Percentiles rank a stretch among this genome's conserved stretches.
These are phyloP conservation scores for Phaeotremella fagi DNA, from an alignment of 768 basidiomycete genomes.

Conservation along the genomic window DNA sequence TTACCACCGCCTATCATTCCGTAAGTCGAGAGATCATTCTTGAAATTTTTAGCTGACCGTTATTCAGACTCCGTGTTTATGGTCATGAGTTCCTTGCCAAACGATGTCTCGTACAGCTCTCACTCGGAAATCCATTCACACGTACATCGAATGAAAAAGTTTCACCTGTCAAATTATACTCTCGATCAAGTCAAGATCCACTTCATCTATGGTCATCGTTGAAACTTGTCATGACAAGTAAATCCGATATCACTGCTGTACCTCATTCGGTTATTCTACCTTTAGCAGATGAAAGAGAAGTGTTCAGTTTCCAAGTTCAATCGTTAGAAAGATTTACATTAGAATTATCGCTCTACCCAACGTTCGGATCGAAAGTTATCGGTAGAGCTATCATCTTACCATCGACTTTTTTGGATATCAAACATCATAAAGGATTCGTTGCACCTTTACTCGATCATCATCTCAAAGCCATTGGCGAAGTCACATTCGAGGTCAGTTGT, in stretches of 20 bases:
- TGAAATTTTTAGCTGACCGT: conserved; percentile 5
- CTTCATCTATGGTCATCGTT: conserved; percentile 61
- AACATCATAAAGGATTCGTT: conserved; percentile 48
- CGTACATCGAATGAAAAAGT: conserved; percentile 41
- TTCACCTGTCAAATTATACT: conserved; percentile 55
- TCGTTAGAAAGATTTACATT: conserved; percentile 67
- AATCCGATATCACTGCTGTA: conserved; percentile 73
- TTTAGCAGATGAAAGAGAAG: conserved; percentile 61
- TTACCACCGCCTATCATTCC: conserved; percentile 98
- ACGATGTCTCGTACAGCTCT: conserved; percentile 76
- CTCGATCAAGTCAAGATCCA: conserved; percentile 44
- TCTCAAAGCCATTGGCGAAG: conserved; percentile 89
- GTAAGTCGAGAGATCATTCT: conserved; percentile 51
- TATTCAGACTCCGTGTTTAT: conserved; percentile 68
- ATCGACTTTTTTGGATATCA: conserved; percentile 60
- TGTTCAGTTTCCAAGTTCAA: conserved; percentile 81
- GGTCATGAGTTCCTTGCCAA: conserved; percentile 83
- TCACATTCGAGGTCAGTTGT: conserved; percentile 80
- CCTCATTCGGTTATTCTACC: conserved; percentile 88
- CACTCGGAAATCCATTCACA: conserved; percentile 65
- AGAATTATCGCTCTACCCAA: conserved; percentile 93
- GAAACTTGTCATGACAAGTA: conserved; percentile 91
- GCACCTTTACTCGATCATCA: conserved; percentile 83
- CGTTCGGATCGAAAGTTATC: conserved; percentile 94
- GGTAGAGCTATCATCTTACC: conserved; percentile 85